A percentile compares a stretch with the other conserved stretches of the same genome.
phyloP scores from a whole-genome alignment of 768 basidiomycete species.

The Auriscalpium vulgare region DNA sequence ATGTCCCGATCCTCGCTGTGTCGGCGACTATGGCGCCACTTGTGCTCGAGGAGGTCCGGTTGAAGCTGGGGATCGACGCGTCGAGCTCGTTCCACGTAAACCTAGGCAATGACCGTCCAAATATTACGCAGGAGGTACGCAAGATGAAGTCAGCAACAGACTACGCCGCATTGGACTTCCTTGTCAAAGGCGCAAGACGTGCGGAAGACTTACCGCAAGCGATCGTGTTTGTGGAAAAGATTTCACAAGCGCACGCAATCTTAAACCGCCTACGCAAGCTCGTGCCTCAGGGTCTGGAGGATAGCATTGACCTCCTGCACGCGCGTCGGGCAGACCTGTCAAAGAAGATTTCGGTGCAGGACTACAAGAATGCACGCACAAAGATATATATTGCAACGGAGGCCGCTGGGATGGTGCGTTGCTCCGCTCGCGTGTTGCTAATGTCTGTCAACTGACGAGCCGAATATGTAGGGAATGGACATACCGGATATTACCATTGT shows the following conservation, averaged over 20 bases:
- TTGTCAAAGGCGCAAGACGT: neutral
- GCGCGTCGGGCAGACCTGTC: neutral
- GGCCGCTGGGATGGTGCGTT: neutral
- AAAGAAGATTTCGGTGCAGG: neutral
- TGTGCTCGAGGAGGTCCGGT: neutral
- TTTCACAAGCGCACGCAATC: neutral
- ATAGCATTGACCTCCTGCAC: neutral
- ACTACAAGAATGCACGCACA: neutral
- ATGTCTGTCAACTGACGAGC: neutral
- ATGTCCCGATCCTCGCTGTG: neutral
- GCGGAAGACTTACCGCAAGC: neutral
- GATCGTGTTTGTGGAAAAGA: neutral
- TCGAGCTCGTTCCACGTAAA: conserved; percentile 24
- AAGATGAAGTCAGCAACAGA: conserved; percentile 12
- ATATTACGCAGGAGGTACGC: conserved; percentile 23
- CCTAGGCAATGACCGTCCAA: conserved; percentile 29
- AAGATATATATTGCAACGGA: neutral
- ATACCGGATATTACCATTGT: conserved; percentile 30
- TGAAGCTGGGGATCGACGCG: conserved; percentile 18
- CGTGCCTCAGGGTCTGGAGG: neutral
- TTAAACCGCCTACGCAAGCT: neutral
- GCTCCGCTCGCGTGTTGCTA: neutral
- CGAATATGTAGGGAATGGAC: conserved; percentile 9
- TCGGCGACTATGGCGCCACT: neutral
- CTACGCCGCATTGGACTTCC: neutral